These are phyloP conservation scores for Ceratopteris richardii DNA, from an alignment of 75 land plant species.

Conservation along the genomic window DNA sequence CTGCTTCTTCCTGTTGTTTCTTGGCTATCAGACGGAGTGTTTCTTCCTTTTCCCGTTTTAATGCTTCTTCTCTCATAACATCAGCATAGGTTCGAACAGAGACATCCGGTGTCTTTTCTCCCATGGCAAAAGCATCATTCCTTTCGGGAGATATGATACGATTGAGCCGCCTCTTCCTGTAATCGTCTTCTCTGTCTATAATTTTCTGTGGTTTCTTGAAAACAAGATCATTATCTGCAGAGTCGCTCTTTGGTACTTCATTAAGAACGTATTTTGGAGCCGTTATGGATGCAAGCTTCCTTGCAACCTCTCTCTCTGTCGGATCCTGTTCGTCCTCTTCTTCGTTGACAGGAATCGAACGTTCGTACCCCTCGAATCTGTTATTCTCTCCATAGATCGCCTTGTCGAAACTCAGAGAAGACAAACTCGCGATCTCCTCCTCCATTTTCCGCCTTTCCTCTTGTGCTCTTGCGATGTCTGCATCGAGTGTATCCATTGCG, in stretches of 20 bases:
- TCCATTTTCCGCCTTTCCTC: conserved; percentile 82
- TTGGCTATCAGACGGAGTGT: conserved; percentile 51
- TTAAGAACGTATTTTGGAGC: conserved; percentile 65
- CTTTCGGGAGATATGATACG: conserved; percentile 80
- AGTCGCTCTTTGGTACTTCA: conserved; percentile 49
- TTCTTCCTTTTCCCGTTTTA: conserved; percentile 73
- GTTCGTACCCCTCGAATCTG: conserved; percentile 57
- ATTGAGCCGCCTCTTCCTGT: conserved; percentile 61
- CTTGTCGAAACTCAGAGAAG: conserved; percentile 57
- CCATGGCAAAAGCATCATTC: conserved; percentile 85
- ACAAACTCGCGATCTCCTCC: conserved; percentile 55
- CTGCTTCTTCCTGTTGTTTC: conserved; percentile 76
- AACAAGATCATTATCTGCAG: conserved; percentile 43
- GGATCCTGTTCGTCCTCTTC: conserved; percentile 59
- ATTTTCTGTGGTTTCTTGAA: conserved; percentile 70
- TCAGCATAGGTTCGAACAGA: conserved; percentile 81
- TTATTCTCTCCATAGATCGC: conserved; percentile 62
- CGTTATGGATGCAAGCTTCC: conserved; percentile 73
- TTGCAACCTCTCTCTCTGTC: conserved; percentile 43
- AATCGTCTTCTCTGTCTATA: conserved; percentile 88
- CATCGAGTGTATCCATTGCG: conserved; percentile 40
- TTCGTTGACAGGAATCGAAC: conserved; percentile 69
- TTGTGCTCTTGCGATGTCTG: conserved; percentile 64
- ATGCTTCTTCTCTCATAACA: conserved; percentile 75
- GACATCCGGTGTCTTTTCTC: conserved; percentile 80